phyloP scores from a whole-genome alignment of 1,284 basidiomycete genomes.

The Wallemia mellicola region DNA sequence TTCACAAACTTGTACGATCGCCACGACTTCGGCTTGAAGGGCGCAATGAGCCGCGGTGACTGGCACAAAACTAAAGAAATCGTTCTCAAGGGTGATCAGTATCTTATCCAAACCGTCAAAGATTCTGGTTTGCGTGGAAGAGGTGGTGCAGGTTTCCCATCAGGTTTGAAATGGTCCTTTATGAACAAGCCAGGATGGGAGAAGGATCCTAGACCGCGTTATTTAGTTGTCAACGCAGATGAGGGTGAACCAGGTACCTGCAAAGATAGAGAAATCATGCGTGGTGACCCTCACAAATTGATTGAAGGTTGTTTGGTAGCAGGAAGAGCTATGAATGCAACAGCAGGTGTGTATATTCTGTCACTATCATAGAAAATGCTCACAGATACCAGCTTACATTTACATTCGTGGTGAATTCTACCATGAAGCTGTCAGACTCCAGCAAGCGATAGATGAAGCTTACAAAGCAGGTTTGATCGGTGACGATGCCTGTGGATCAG shows the following conservation, averaged over 20 bases:
- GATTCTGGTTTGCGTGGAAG: slow-evolving; percentile 84
- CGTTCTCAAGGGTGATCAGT: slow-evolving; percentile 74
- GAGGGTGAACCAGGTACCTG: slow-evolving; percentile 97
- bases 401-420: slow-evolving; percentile 97
- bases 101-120: slow-evolving; percentile 89
- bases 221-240: slow-evolving; percentile 92
- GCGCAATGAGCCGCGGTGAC: slow-evolving; percentile 71
- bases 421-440: slow-evolving; percentile 74
- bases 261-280: slow-evolving; percentile 93
- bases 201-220: slow-evolving; percentile 72
- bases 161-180: slow-evolving; percentile 92
- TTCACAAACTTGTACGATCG: slow-evolving; percentile 38
- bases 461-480: slow-evolving; percentile 78
- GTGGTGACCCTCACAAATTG: slow-evolving; percentile 93
- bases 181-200: slow-evolving; percentile 99
- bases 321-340: slow-evolving; percentile 94
- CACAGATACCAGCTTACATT: slow-evolving; percentile 43
- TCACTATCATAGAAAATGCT: neutral
- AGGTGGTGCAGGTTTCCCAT: slow-evolving; percentile 90
- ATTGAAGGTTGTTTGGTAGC: slow-evolving; percentile 93
- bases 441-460: slow-evolving; percentile 81
- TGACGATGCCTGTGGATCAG: slow-evolving; percentile 68
- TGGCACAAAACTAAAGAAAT: slow-evolving; percentile 98
- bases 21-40: slow-evolving; percentile 68
- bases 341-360: slow-evolving; percentile 26